A percentile compares a stretch with the other conserved stretches of the same genome.
Conservation (phyloP, 1,284 basidiomycete species). For the Fomitopsis palustris region DNA sequence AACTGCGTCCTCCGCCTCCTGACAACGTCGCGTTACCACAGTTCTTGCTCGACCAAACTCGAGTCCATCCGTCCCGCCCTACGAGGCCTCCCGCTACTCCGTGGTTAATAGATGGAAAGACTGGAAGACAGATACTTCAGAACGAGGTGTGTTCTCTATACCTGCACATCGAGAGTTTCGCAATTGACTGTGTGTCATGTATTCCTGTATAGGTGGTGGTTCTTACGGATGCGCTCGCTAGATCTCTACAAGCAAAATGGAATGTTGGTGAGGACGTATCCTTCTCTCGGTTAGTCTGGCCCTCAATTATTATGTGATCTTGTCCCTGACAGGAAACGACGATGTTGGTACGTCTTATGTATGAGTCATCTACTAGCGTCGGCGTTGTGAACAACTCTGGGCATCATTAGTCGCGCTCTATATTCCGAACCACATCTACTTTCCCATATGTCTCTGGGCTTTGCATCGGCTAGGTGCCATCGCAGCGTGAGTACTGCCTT, state of each 20-base stretch:
- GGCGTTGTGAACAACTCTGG: not conserved
- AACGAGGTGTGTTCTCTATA: constrained; percentile 4
- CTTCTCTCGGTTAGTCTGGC: too few species aligned
- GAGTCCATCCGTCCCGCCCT: not conserved
- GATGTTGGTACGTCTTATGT: constrained; percentile 19
- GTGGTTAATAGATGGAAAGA: constrained; percentile 3
- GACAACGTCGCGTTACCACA: constrained; percentile 3
- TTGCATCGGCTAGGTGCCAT: constrained; percentile 64
- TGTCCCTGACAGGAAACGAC: too few species aligned
- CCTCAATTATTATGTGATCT: too few species aligned
- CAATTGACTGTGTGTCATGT: too few species aligned
- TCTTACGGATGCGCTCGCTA: too few species aligned
- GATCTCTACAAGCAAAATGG: too few species aligned
- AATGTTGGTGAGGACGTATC: too few species aligned
- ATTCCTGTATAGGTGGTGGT: too few species aligned
- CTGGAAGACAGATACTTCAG: not conserved
- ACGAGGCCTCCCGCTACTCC: not conserved
- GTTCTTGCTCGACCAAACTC: constrained; percentile 1
- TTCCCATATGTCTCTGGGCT: constrained; percentile 38
- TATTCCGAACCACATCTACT: constrained; percentile 23
- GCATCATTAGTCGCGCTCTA: constrained; percentile 18
- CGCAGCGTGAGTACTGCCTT: constrained; percentile 46
- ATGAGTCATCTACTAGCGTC: too few species aligned
- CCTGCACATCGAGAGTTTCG: too few species aligned
- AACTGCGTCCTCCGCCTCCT: not conserved